Evolutionary conservation across 2,329 filamentous ascomycete genomes (phyloP), one percentile per base, ranked within the genome.

Genomic region (Monilinia laxa): DNA sequence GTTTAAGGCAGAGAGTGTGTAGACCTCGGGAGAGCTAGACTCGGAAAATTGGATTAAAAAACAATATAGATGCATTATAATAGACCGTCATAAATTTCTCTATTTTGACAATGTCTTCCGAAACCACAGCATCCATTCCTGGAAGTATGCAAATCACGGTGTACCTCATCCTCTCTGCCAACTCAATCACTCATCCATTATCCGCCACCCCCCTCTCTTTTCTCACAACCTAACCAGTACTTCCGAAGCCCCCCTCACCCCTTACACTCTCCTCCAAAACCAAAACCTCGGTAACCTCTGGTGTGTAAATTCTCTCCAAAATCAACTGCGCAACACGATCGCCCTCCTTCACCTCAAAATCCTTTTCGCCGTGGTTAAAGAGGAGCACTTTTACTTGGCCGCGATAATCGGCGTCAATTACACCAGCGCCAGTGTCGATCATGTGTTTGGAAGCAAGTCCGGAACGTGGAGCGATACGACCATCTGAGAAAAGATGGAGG

Each of bases 381-480:
- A 99, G 86, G 72, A 99, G 84, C 35, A 99, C 90, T 83, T 96
- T 97, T 75, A 99, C 90, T 72, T 91, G 91, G 25, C 95, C 95
- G 47, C 95, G 87, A 82, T 99, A 99, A 80, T 99, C 95, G 45
- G 94, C 93, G 79, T 99, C 95, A 74, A 99, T 98, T 71, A 99
- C 95, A 65, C 95, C 95, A 0, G 95, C 95, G 70, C 96, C 93
- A 0, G 91, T 95, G 78, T 97, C 93, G 77, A 99, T 98, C 80
- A 93, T 95, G 81, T 98, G 88, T 82, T 99, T 99, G 68, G 88
- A 84, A 2, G 94, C 94, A 47, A 97, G 88, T 58, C 93, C 93
- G n/a, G 91, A 95, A 71, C 93, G 90, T 12, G 93, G 93, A 3
- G 93, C 93, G 65, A 97, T 87, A 67, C 93, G 90, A 72, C 94